These are phyloP conservation scores for Colletotrichum navitas DNA, from an alignment of 2,329 filamentous ascomycete species.

Conservation along the genomic window DNA sequence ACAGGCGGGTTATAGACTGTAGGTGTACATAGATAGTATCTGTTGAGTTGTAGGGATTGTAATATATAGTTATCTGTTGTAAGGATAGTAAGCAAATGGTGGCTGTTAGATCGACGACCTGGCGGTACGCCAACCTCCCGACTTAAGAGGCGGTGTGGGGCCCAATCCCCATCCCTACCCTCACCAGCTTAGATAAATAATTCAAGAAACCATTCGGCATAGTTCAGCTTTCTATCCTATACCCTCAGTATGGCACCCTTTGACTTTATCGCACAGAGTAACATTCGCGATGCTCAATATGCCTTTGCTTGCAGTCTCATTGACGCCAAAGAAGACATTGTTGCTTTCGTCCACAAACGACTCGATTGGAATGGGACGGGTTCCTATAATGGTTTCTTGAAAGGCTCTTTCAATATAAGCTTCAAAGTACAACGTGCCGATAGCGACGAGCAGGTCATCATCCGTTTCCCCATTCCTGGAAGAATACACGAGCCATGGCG, in stretches of 20 bases:
- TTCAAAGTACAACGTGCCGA: conserved; percentile 45
- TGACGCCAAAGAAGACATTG: neutral
- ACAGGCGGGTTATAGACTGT: no score
- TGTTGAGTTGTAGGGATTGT: no score
- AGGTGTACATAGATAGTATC: no score
- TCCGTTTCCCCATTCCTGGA: conserved; percentile 47
- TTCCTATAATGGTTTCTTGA: conserved; percentile 45
- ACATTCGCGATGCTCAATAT: neutral
- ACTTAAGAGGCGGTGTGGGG: conserved; percentile 6
- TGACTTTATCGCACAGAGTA: neutral
- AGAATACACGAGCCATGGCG: conserved; percentile 42
- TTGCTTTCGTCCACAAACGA: conserved; percentile 44
- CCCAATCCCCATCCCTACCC: conserved; percentile 1
- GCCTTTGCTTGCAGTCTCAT: conserved; percentile 1
- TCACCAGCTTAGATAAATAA: neutral
- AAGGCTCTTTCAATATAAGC: conserved; percentile 49
- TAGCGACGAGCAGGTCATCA: conserved; percentile 44
- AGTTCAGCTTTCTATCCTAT: neutral
- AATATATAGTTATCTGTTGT: no score
- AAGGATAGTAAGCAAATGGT: conserved; percentile 2
- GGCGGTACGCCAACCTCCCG: conserved; percentile 2
- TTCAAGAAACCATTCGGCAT: neutral
- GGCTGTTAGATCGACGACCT: conserved; percentile 8
- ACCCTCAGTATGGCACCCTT: neutral
- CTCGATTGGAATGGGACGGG: conserved; percentile 39